Evolutionary conservation across 1,284 basidiomycete genomes (phyloP).

Genomic region (Golubevia sp.): DNA sequence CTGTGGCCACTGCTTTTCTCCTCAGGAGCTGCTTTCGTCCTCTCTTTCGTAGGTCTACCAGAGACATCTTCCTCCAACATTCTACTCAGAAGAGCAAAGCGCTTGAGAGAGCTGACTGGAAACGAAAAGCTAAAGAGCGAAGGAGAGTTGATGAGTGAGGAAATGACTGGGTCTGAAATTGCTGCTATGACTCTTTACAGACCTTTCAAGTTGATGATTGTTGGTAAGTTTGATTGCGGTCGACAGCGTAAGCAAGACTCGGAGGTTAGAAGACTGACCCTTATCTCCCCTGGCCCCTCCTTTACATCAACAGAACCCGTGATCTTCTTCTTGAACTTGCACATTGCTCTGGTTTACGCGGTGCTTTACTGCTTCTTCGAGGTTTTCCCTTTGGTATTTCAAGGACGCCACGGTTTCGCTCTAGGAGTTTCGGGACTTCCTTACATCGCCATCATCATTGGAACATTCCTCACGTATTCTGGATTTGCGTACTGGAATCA

Average conservation of each 20-base stretch:
- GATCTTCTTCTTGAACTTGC: conserved; percentile 26
- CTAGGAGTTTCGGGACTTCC: background rate
- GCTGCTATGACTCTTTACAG: conserved; percentile 38
- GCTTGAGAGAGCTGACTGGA: conserved; percentile 29
- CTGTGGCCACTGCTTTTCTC: conserved; percentile 41
- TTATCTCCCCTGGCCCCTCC: no score
- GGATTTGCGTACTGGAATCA: background rate
- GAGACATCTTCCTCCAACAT: conserved; percentile 39
- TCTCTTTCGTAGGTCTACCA: conserved; percentile 21
- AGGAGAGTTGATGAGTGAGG: conserved; percentile 29
- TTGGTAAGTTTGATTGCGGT: background rate
- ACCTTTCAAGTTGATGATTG: conserved; percentile 23
- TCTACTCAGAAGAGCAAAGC: conserved; percentile 24
- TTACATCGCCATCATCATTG: background rate
- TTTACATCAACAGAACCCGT: conserved; percentile 1
- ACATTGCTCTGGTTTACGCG: conserved; percentile 32
- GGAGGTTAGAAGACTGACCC: no score
- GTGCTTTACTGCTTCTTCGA: conserved; percentile 15
- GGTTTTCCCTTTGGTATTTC: background rate
- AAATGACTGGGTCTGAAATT: conserved; percentile 28
- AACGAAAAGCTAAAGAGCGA: conserved; percentile 30
- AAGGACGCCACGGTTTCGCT: background rate
- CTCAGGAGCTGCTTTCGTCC: conserved; percentile 24
- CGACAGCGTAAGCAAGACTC: no score
- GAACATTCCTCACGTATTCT: background rate